Evolutionary conservation across 495 filamentous ascomycete genomes (phyloP).

Genomic region (Penicillium arizonense): DNA sequence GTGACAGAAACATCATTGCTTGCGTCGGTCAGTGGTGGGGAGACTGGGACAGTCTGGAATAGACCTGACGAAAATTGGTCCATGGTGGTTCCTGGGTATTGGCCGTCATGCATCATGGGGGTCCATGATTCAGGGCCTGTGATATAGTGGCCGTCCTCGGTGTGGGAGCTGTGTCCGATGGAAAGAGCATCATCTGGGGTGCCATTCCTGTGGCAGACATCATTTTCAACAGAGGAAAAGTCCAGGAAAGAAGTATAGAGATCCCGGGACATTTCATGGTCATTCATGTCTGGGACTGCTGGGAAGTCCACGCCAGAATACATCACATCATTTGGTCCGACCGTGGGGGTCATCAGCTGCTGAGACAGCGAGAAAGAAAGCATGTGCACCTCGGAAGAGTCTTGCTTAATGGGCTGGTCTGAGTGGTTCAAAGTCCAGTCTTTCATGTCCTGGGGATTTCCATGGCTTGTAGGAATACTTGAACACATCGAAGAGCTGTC

Average conservation of each 20-base stretch:
- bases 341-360: slow-evolving; percentile 42
- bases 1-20: slow-evolving; percentile 47
- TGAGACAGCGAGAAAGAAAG: slow-evolving; percentile 47
- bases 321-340: slow-evolving; percentile 46
- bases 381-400: slow-evolving; percentile 48
- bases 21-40: slow-evolving; percentile 46
- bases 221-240: slow-evolving; percentile 45
- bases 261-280: slow-evolving; percentile 41
- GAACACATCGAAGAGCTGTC: slow-evolving; percentile 45
- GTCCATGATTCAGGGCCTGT: slow-evolving; percentile 39
- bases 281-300: slow-evolving; percentile 38
- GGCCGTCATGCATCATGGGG: slow-evolving; percentile 36
- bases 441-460: slow-evolving; percentile 38
- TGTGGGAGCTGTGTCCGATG: slow-evolving; percentile 41
- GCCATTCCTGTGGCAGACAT: slow-evolving; percentile 38
- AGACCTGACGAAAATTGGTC: slow-evolving; percentile 38
- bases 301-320: slow-evolving; percentile 44
- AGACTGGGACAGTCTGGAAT: slow-evolving; percentile 42
- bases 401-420: slow-evolving; percentile 40
- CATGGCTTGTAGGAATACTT: slow-evolving; percentile 35
- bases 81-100: slow-evolving; percentile 40
- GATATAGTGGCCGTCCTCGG: slow-evolving; percentile 41
- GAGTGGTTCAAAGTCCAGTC: slow-evolving; percentile 41
- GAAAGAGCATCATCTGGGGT: slow-evolving; percentile 44
- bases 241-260: slow-evolving; percentile 44